Percentiles rank a stretch among this genome's conserved stretches.
Evolutionary conservation across 768 basidiomycete genomes (phyloP).

Genomic region (Leccinum uliginosum): DNA sequence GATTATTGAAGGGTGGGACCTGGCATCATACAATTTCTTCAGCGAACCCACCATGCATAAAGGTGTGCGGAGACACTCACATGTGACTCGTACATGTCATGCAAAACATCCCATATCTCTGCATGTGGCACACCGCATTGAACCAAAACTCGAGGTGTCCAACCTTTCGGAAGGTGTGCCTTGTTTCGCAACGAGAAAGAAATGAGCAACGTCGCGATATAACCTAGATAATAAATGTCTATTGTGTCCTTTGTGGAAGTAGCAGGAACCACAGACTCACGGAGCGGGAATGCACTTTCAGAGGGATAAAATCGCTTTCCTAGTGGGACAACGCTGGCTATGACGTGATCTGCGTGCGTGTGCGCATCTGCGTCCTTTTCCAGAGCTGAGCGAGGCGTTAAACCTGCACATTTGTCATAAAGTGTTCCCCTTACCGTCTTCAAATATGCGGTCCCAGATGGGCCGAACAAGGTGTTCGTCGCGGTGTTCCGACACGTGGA

Average conservation of each 20-base stretch:
- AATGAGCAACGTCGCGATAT: conserved; percentile 71
- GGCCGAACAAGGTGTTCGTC: conserved; percentile 77
- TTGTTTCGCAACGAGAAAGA: conserved; percentile 64
- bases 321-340: conserved; percentile 61
- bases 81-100: conserved; percentile 86
- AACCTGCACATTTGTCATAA: not conserved
- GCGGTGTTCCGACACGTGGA: conserved; percentile 90
- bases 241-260: not conserved
- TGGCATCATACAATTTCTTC: conserved; percentile 24
- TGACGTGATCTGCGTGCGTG: conserved; percentile 57
- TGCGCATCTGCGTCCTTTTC: conserved; percentile 53
- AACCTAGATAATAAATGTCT: conserved; percentile 43
- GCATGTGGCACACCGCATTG: conserved; percentile 79
- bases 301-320: conserved; percentile 89
- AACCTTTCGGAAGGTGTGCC: conserved; percentile 61
- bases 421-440: conserved; percentile 52
- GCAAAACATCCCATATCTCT: conserved; percentile 82
- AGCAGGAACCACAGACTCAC: conserved; percentile 40
- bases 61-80: conserved; percentile 39
- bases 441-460: conserved; percentile 87
- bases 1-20: conserved; percentile 83
- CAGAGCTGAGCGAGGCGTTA: conserved; percentile 37
- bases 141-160: conserved; percentile 74
- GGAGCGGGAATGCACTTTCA: conserved; percentile 82
- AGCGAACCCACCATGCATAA: not conserved